Evolutionary conservation across 768 basidiomycete genomes (phyloP).

Genomic region (Leccinum subtestaceum): DNA sequence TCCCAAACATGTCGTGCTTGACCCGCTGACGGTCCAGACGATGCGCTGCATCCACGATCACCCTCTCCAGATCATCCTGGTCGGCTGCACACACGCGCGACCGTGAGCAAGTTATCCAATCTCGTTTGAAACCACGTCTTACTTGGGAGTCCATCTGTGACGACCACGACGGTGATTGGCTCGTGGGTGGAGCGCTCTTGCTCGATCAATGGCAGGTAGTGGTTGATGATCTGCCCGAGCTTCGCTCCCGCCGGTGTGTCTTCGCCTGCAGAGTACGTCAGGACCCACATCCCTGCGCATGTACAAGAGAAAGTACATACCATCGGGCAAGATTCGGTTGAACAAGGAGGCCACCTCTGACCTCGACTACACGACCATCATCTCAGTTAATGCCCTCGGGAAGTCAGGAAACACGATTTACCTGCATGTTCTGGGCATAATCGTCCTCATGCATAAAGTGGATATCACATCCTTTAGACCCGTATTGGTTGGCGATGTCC

Average conservation of each 20-base stretch:
- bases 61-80: constrained; percentile 25
- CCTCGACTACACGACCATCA: constrained; percentile 15
- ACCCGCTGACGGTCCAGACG: constrained; percentile 37
- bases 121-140: constrained; percentile 12
- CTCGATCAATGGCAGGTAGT: constrained; percentile 36
- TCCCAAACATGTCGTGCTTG: constrained; percentile 39
- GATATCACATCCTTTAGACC: constrained; percentile 39
- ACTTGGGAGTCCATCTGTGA: constrained; percentile 42
- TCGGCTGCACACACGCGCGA: constrained; percentile 19
- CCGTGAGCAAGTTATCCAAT: neutral
- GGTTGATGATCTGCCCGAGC: constrained; percentile 35
- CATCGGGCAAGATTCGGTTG: constrained; percentile 24
- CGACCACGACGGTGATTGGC: constrained; percentile 36
- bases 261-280: constrained; percentile 17
- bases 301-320: constrained; percentile 3
- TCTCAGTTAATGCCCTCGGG: neutral
- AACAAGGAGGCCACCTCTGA: constrained; percentile 24
- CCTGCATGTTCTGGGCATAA: constrained; percentile 30
- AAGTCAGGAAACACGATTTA: neutral
- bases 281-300: neutral
- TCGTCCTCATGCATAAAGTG: constrained; percentile 39
- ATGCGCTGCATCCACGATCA: constrained; percentile 39
- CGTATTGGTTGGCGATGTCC: constrained; percentile 36
- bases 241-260: constrained; percentile 40
- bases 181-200: constrained; percentile 28